phyloP scores from a whole-genome alignment of 169 alveolate species.

The Perkinsus olseni region DNA sequence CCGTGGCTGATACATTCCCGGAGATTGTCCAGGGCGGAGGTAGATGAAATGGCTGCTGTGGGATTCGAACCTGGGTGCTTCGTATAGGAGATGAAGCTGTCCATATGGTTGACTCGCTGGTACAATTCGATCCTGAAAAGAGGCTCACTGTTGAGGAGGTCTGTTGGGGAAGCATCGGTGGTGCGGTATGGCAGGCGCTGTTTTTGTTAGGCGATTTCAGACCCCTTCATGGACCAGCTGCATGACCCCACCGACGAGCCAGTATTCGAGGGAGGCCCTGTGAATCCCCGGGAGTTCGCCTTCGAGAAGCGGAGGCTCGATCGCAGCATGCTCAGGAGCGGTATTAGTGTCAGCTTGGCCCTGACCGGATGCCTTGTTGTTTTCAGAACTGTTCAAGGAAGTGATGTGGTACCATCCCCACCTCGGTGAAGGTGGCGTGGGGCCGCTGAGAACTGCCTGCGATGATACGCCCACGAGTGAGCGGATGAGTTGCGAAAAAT shows the following conservation, averaged over 20 bases:
- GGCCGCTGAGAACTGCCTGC: too few relatives aligned
- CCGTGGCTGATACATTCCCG: conserved; percentile 30
- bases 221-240: not conserved
- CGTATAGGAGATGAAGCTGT: conserved; percentile 37
- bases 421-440: not conserved
- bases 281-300: not conserved
- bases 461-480: too few relatives aligned
- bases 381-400: not conserved
- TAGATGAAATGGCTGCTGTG: not conserved
- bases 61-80: not conserved
- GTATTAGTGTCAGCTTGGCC: not conserved
- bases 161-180: too few relatives aligned
- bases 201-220: not conserved
- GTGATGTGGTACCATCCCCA: not conserved
- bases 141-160: conserved; percentile 78
- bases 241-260: not conserved
- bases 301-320: not conserved
- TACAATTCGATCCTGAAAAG: conserved; percentile 74
- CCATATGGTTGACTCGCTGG: conserved; percentile 71
- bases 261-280: not conserved
- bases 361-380: not conserved
- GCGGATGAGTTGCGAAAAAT: not conserved
- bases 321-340: not conserved
- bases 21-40: not conserved
- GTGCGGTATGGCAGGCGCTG: too few relatives aligned